These are phyloP conservation scores for Fusarium cicatricum DNA, from an alignment of 2,329 filamentous ascomycete genomes.

Conservation along the genomic window DNA sequence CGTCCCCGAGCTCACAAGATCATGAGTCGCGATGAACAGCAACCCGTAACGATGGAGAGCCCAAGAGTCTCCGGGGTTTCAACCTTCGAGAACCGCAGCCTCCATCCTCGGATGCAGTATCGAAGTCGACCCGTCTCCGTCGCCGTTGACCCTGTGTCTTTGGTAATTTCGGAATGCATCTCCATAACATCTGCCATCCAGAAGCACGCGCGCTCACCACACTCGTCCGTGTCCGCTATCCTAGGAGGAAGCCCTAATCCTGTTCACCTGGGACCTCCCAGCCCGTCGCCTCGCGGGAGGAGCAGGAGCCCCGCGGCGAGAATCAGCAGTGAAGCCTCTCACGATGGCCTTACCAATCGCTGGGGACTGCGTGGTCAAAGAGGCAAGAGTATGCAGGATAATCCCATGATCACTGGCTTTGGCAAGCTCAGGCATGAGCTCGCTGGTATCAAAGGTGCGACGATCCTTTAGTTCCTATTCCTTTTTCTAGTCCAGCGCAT, in stretches of 20 bases:
- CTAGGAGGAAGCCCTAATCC: conserved; percentile 77
- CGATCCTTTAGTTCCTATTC: neutral
- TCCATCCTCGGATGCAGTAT: conserved; percentile 63
- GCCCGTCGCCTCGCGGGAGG: conserved; percentile 50
- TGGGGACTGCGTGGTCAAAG: conserved; percentile 96
- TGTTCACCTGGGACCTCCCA: conserved; percentile 61
- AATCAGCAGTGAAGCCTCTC: conserved; percentile 51
- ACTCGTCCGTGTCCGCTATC: conserved; percentile 95
- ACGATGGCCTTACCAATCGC: conserved; percentile 76
- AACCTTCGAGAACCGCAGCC: conserved; percentile 36
- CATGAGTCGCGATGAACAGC: conserved; percentile 47
- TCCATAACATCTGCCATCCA: conserved; percentile 98
- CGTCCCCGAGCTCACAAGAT: conserved; percentile 33
- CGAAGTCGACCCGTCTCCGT: conserved; percentile 74
- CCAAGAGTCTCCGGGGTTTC: conserved; percentile 30
- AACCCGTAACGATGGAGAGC: conserved; percentile 39
- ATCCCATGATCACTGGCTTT: conserved; percentile 95
- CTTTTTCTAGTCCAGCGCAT: neutral
- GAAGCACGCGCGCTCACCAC: conserved; percentile 94
- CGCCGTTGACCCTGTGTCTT: conserved; percentile 86
- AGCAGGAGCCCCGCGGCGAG: conserved; percentile 51
- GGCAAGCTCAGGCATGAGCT: conserved; percentile 88
- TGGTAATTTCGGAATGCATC: conserved; percentile 98
- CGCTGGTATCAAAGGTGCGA: conserved; percentile 79
- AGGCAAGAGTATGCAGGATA: conserved; percentile 96